Evolutionary conservation across 495 filamentous ascomycete species (phyloP), one percentile per base, ranked within the genome.

Genomic region (Penicillium longicatenatum): DNA sequence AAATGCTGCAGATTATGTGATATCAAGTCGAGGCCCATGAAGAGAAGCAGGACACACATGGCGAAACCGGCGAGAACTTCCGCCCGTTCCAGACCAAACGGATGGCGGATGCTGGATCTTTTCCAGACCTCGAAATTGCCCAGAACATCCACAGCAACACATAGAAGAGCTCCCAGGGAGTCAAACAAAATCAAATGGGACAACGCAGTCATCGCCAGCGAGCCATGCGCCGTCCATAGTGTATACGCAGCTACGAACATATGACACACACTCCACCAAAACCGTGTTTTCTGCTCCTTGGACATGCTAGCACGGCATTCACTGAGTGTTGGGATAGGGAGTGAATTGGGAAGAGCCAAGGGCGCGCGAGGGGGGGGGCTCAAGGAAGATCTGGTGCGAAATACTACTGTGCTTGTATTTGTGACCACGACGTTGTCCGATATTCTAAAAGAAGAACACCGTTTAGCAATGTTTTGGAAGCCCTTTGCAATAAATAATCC

Each of bases 61-160:
- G 92, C 94, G 57, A 98, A 97, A n/a, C 94, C 94, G 45, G 92
- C 92, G 3, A 98, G 79, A 1, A 98, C 93, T 67, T 98, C 94
- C 44, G 90, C 89, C 42, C 94, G 85, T 69, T 96, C 91, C 9
- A 97, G 79, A 17, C 89, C 94, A 68, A 98, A 98, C 6, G 94
- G 95, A 73, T 98, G 93, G 4, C 90, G 86, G 57, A 98, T 90
- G 59, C 86, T 93, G 51, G 90, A 93, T 41, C 94, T 84, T 56
- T 91, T 93, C 95, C 95, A 98, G 4, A 97, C 93, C 67, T 97
- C 93, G 63, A 98, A 98, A 71, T 98, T 98, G 30, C 88, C 84
- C 30, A 96, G 80, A 0, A 98, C 90, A 66, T 98, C 94, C 44
- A 98, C 94, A 2, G 82, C 86, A 1, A 97, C 92, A 66, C 93